These are phyloP conservation scores for Hypoxylon sp. DNA, from an alignment of 2,329 filamentous ascomycete genomes.

Conservation along the genomic window DNA sequence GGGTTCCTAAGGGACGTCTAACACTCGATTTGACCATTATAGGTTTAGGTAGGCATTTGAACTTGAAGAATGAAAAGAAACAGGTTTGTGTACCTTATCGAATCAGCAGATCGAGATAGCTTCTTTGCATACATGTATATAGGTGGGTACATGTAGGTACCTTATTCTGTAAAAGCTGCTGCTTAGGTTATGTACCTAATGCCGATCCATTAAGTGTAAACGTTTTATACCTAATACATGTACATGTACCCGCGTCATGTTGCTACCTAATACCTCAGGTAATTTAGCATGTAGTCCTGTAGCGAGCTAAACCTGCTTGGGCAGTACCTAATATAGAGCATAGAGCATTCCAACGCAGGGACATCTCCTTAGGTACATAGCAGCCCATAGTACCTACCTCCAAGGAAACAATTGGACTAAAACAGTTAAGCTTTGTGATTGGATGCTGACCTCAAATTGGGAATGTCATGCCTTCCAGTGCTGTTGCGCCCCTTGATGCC, in stretches of 20 bases:
- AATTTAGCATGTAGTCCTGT: neutral
- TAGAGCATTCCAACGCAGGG: neutral
- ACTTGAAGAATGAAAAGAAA: no score
- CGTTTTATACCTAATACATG: no score
- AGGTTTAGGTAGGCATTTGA: no score
- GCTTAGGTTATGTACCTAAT: no score
- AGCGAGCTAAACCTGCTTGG: neutral
- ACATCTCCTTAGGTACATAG: no score
- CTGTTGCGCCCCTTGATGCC: neutral
- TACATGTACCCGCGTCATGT: no score
- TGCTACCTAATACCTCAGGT: no score
- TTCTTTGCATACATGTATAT: neutral
- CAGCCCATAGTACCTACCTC: neutral
- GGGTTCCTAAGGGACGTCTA: neutral
- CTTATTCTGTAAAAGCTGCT: no score
- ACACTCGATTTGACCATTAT: no score
- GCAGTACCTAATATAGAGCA: no score
- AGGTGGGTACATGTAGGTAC: neutral
- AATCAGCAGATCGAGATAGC: neutral
- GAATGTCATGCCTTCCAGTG: neutral
- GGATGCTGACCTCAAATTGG: neutral
- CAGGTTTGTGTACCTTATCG: no score
- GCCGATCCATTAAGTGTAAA: no score
- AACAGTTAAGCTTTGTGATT: neutral
- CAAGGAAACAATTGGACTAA: neutral